These are phyloP conservation scores for Pythium scleroteichum DNA, from an alignment of 352 stramenopile genomes.

Conservation along the genomic window DNA sequence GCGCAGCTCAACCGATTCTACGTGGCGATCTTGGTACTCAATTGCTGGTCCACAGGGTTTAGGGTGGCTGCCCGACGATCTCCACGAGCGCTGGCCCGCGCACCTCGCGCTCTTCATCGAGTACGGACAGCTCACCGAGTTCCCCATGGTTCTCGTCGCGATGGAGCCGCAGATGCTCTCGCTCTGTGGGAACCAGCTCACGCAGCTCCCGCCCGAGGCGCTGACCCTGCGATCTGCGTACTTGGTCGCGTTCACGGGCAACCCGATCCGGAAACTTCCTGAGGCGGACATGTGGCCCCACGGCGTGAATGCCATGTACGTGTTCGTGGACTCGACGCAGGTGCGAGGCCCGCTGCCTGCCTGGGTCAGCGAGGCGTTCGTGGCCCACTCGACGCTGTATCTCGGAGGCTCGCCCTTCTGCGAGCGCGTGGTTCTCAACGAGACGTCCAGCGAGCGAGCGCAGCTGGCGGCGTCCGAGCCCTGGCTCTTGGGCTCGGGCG, in stretches of 20 bases:
- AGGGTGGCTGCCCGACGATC: constrained; percentile 3
- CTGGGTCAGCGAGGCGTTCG: constrained; percentile 22
- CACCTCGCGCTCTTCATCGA: constrained; percentile 12
- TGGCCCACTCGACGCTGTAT: constrained; percentile 1
- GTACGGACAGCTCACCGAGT: constrained; percentile 2
- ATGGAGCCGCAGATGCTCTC: constrained; percentile 12
- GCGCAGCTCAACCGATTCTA: constrained; percentile 16
- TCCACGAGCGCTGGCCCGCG: constrained; percentile 15
- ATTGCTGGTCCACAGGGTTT: constrained; percentile 23
- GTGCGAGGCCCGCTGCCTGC: constrained; percentile 3
- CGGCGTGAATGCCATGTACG: constrained; percentile 1
- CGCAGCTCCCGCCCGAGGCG: background rate
- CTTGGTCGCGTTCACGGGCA: constrained; percentile 12
- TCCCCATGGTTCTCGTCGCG: constrained; percentile 1
- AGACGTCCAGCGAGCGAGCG: background rate
- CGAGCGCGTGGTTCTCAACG: constrained; percentile 12
- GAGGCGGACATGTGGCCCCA: constrained; percentile 1
- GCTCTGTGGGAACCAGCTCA: constrained; percentile 15
- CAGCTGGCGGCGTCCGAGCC: background rate
- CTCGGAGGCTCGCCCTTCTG: constrained; percentile 17
- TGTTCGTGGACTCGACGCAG: constrained; percentile 8
- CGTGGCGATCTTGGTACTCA: constrained; percentile 12
- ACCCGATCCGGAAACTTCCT: constrained; percentile 5
- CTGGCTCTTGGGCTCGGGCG: background rate
- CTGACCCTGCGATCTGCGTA: constrained; percentile 1